These are phyloP conservation scores for Apiotrichum sp. DNA, from an alignment of 1,284 basidiomycete species.

Conservation along the genomic window DNA sequence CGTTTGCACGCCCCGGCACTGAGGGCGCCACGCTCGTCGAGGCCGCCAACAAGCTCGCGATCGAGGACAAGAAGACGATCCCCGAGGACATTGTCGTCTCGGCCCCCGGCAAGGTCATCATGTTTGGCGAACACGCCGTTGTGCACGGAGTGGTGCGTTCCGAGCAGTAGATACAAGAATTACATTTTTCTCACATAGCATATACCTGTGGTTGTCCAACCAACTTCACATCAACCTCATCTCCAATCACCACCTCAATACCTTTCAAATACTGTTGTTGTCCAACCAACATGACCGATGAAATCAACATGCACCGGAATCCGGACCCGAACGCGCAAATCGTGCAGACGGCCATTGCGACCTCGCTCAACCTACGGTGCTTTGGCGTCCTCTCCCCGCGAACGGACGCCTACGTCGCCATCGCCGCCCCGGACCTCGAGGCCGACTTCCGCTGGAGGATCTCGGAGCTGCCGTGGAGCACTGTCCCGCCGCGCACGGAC, in stretches of 20 bases:
- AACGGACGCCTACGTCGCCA: slow-evolving; percentile 65
- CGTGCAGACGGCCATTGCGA: slow-evolving; percentile 81
- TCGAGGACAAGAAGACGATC: slow-evolving; percentile 27
- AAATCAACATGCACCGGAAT: neutral
- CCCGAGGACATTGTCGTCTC: slow-evolving; percentile 65
- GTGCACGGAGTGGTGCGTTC: slow-evolving; percentile 86
- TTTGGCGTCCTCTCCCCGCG: slow-evolving; percentile 77
- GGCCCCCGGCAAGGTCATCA: slow-evolving; percentile 94
- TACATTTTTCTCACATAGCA: slow-evolving; percentile 9
- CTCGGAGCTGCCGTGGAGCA: slow-evolving; percentile 77
- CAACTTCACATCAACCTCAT: neutral
- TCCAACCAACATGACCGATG: slow-evolving; percentile 3
- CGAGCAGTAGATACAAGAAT: neutral
- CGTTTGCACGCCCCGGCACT: slow-evolving; percentile 33
- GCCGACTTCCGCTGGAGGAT: slow-evolving; percentile 79
- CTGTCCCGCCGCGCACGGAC: slow-evolving; percentile 53
- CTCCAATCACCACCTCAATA: neutral
- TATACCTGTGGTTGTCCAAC: slow-evolving; percentile 3
- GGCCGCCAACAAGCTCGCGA: slow-evolving; percentile 28
- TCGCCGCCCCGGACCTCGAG: slow-evolving; percentile 75
- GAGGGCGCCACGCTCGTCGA: slow-evolving; percentile 19
- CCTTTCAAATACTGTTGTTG: slow-evolving; percentile 4
- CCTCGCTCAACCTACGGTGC: slow-evolving; percentile 89
- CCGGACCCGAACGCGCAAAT: neutral
- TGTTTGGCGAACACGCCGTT: slow-evolving; percentile 98